Base-by-base conservation (phyloP, 164 flowering plant species). In the Aristolochia fimbriata region DNA sequence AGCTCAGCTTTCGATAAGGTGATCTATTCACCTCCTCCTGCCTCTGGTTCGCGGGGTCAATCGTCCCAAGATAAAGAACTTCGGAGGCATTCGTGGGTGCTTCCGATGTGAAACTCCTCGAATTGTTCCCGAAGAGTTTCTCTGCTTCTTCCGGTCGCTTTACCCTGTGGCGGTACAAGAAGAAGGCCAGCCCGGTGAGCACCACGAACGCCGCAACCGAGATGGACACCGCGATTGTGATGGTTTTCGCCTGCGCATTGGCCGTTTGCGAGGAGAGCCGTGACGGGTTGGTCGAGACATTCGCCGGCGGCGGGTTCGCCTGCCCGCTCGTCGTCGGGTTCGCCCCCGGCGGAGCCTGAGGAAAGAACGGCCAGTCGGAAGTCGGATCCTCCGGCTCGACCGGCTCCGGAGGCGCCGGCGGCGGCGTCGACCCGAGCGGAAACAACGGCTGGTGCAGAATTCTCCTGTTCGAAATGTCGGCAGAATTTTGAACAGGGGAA, bases 401-500 rank as follows among this genome's bases (percentile, higher is more conserved):
- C 1, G 85, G 77, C 5, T 81, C 58, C 1, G 81, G 59, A 1
- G 65, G 62, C 7, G 70, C 71, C 10, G 90, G 87, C 22, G 97
- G 86, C 2, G 96, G 89, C 0, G 85, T 53, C 1, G 83, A 71
- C 27, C 60, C 66, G 0, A 20, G 74, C 12, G 95, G 96, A 56
- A 74, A 87, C 46, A 92, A 57, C 30, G 98, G 98, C 62, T 92
- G 88, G 73, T 92, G 98, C 0, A 92, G 81, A 63, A 85, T 73
- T 77, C 98, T 55, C 43, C 65, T 43, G 45, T 16, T 43, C 23
- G 17, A 31, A 43, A 14, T 22, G 48, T 6, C 43, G 16, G 16
- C 46, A 51, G 55, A 23, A 22, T 19, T n/a, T 37, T 17, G 16
- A 22, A 15, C 21, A 3, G 54, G 31, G 55, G 27, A n/a, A n/a